A percentile compares a stretch with the other conserved stretches of the same genome.
phyloP scores from a whole-genome alignment of 192 early-diverging fungal species.

The Globomyces pollinis-pini region DNA sequence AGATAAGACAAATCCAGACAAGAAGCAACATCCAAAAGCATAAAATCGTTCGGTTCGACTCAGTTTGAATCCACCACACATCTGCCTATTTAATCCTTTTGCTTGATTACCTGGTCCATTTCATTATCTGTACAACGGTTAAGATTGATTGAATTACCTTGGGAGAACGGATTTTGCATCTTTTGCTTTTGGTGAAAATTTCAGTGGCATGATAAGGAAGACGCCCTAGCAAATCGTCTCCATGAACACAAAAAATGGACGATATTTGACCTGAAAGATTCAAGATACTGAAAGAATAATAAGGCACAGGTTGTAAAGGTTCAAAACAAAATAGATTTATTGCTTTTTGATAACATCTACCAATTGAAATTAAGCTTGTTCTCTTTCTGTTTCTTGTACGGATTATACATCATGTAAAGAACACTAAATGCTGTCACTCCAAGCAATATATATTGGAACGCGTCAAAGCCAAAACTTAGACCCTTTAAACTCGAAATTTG shows the following conservation, averaged over 20 bases:
- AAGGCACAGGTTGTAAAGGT: too few species aligned
- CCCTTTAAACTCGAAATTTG: constrained; percentile 43
- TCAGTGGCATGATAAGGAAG: too few species aligned
- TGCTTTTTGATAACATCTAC: too few species aligned
- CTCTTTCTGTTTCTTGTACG: constrained; percentile 38
- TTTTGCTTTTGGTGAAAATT: neutral
- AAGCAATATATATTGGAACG: constrained; percentile 37
- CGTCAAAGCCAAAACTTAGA: constrained; percentile 43
- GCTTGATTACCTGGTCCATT: constrained; percentile 7
- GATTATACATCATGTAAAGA: constrained; percentile 39
- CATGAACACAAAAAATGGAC: too few species aligned
- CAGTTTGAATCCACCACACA: constrained; percentile 51
- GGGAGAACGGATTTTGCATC: constrained; percentile 12
- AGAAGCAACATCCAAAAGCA: constrained; percentile 75
- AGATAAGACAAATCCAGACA: constrained; percentile 69
- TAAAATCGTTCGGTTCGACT: constrained; percentile 64
- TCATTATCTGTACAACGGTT: constrained; percentile 10
- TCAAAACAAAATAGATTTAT: too few species aligned
- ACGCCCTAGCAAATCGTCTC: too few species aligned
- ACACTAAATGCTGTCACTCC: constrained; percentile 33
- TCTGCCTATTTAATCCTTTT: constrained; percentile 22
- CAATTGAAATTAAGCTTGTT: constrained; percentile 1
- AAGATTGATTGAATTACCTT: too few species aligned
- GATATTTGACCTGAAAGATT: too few species aligned
- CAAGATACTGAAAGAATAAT: too few species aligned